phyloP scores from a whole-genome alignment of 257 asterid species.

The Gynochthodes officinalis region DNA sequence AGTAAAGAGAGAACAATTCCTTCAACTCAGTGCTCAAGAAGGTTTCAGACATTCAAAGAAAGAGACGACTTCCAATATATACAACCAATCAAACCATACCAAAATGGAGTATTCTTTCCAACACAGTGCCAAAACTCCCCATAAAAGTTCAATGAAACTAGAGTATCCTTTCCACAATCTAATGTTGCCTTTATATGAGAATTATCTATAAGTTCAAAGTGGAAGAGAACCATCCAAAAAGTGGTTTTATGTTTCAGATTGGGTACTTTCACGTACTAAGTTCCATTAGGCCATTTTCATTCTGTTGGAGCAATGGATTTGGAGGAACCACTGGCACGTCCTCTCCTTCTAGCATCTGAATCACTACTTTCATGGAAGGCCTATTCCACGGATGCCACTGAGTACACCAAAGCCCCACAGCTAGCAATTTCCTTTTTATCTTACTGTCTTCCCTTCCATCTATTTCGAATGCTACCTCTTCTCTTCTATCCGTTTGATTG shows the following conservation, averaged over 20 bases:
- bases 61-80: not conserved
- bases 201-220: not conserved
- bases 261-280: not conserved
- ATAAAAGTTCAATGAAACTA: no score
- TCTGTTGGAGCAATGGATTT: constrained; percentile 19
- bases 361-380: constrained; percentile 13
- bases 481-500: constrained; percentile 60
- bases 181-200: no score
- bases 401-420: constrained; percentile 37
- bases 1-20: no score
- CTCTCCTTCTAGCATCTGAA: constrained; percentile 35
- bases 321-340: constrained; percentile 27
- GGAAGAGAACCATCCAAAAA: not conserved
- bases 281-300: not conserved
- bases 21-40: no score
- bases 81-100: no score
- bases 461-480: constrained; percentile 42
- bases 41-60: not conserved
- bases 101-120: not conserved
- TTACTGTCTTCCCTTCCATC: constrained; percentile 3
- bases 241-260: not conserved
- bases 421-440: constrained; percentile 22
- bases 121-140: not conserved
- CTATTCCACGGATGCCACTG: constrained; percentile 30
- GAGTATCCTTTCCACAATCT: no score